Percentiles rank a stretch among this genome's conserved stretches.
Conservation (phyloP, 2,329 filamentous ascomycete genomes). For the Pseudogymnoascus verrucosus region DNA sequence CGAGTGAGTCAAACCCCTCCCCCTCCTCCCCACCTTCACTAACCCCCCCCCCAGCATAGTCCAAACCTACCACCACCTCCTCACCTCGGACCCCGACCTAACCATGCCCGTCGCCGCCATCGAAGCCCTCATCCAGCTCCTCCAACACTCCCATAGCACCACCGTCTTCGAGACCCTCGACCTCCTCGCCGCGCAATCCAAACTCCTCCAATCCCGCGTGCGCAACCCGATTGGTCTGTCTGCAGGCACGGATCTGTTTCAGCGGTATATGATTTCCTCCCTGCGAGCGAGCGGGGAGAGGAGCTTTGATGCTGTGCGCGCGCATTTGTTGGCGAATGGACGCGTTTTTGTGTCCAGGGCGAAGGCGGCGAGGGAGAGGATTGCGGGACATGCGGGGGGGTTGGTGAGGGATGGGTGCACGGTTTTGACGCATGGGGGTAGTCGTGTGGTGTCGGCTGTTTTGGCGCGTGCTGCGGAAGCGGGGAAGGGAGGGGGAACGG, state of each 20-base stretch:
- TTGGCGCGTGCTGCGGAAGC: slow-evolving; percentile 66
- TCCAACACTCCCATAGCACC: slow-evolving; percentile 68
- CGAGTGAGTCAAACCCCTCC: not conserved
- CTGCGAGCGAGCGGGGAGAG: slow-evolving; percentile 42
- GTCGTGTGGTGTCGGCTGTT: slow-evolving; percentile 71
- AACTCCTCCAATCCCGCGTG: slow-evolving; percentile 67
- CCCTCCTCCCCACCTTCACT: not conserved
- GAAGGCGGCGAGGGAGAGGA: slow-evolving; percentile 74
- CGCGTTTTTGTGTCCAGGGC: slow-evolving; percentile 80
- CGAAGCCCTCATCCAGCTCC: slow-evolving; percentile 79
- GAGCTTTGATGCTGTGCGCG: slow-evolving; percentile 77
- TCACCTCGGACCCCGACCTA: slow-evolving; percentile 66
- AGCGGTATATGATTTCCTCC: slow-evolving; percentile 80
- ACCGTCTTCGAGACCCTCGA: slow-evolving; percentile 94
- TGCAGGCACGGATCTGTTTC: slow-evolving; percentile 91
- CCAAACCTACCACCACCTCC: slow-evolving; percentile 54
- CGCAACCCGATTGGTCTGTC: slow-evolving; percentile 86
- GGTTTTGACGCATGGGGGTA: slow-evolving; percentile 87
- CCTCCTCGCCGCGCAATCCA: slow-evolving; percentile 68
- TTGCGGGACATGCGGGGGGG: slow-evolving; percentile 69
- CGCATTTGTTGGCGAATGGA: slow-evolving; percentile 78
- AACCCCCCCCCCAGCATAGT: slow-evolving; percentile 41
- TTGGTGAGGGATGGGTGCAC: slow-evolving; percentile 72
- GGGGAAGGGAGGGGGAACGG: slow-evolving; percentile 41
- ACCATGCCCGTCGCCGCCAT: slow-evolving; percentile 96